A percentile compares a stretch with the other conserved stretches of the same genome.
phyloP scores from a whole-genome alignment of 139 green algal species.

The Dunaliella primolecta region DNA sequence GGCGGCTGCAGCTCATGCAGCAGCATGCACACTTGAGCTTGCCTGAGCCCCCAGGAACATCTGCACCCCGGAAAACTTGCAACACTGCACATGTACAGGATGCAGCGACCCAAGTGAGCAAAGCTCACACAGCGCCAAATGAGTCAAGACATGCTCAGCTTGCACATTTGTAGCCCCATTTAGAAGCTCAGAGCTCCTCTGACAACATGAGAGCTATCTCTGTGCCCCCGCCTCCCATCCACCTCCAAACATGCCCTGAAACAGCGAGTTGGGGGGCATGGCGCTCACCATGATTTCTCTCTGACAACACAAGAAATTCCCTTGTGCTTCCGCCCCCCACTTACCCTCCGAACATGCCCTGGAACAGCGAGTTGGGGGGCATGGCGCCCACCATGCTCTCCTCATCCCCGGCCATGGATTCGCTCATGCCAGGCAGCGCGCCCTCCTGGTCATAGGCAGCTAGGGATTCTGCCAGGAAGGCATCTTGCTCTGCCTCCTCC shows the following conservation, averaged over 20 bases:
- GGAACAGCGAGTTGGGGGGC: slow-evolving; percentile 12
- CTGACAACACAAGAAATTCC: neutral
- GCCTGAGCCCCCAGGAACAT: too few relatives aligned
- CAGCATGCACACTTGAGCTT: too few relatives aligned
- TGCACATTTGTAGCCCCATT: too few relatives aligned
- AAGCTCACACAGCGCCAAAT: too few relatives aligned
- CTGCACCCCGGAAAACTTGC: too few relatives aligned
- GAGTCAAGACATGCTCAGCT: too few relatives aligned
- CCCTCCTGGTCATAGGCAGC: neutral
- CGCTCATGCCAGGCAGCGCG: neutral
- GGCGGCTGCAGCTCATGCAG: too few relatives aligned
- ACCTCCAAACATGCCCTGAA: neutral
- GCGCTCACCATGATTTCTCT: neutral
- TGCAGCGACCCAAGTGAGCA: too few relatives aligned
- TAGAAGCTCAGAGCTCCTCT: too few relatives aligned
- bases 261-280: neutral
- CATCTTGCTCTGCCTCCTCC: too few relatives aligned
- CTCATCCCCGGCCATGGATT: neutral
- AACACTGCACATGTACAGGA: too few relatives aligned
- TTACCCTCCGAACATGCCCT: slow-evolving; percentile 29
- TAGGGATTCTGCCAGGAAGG: neutral
- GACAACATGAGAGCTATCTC: too few relatives aligned
- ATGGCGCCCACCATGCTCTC: neutral
- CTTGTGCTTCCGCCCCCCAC: neutral
- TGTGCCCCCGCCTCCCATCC: neutral